Evolutionary conservation across 805 yeast genomes (phyloP).

Genomic region (Yamadazyma takamatsuzukensis): DNA sequence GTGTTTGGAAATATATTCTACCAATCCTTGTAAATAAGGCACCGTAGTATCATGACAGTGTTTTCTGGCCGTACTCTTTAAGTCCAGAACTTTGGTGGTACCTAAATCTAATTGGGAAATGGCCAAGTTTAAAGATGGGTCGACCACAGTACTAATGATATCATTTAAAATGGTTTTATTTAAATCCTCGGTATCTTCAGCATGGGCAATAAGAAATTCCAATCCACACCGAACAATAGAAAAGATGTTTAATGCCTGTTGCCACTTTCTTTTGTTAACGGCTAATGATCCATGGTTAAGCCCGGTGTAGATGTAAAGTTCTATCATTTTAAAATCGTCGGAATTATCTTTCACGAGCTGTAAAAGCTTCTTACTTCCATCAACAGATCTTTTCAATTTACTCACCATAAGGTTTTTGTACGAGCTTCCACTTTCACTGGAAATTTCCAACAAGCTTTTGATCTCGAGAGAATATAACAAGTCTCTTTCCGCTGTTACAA

Average conservation of each 20-base stretch:
- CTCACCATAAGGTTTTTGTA: constrained; percentile 48
- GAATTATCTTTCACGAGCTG: constrained; percentile 37
- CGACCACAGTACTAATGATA: constrained; percentile 54
- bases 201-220: constrained; percentile 39
- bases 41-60: constrained; percentile 29
- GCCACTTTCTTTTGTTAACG: constrained; percentile 55
- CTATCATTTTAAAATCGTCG: constrained; percentile 24
- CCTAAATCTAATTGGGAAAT: constrained; percentile 36
- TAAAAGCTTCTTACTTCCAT: constrained; percentile 41
- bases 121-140: constrained; percentile 61
- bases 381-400: constrained; percentile 63
- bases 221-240: constrained; percentile 62
- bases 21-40: constrained; percentile 26
- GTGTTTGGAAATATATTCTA: constrained; percentile 32
- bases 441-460: constrained; percentile 50
- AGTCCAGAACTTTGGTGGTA: constrained; percentile 46
- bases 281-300: constrained; percentile 51
- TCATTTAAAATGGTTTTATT: constrained; percentile 48
- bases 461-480: constrained; percentile 65
- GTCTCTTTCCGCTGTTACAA: constrained; percentile 76
- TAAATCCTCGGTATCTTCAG: constrained; percentile 17
- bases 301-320: constrained; percentile 38
- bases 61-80: constrained; percentile 47
- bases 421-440: constrained; percentile 43
- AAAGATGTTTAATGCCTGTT: constrained; percentile 45